A percentile compares a stretch with the other conserved stretches of the same genome.
phyloP scores from a whole-genome alignment of 225 moss, liverwort and hornwort genomes.

The Polytrichum commune region DNA sequence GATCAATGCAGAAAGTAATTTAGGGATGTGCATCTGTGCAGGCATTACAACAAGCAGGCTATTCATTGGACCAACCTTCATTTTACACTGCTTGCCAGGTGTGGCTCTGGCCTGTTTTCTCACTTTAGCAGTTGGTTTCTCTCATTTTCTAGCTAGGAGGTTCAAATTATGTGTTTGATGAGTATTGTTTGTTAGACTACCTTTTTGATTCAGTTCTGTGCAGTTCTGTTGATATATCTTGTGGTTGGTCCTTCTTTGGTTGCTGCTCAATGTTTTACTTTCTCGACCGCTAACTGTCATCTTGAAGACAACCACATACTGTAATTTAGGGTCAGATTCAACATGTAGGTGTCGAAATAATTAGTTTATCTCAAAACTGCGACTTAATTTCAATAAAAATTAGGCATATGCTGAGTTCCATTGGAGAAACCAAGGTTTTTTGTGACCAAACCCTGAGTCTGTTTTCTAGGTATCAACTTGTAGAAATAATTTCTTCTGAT shows the following conservation, averaged over 20 bases:
- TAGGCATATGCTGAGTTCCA: too few species aligned
- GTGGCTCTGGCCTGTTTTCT: background rate
- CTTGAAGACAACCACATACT: background rate
- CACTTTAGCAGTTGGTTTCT: too few species aligned
- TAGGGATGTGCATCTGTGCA: constrained; percentile 27
- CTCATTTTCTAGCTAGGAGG: too few species aligned
- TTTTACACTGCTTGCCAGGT: constrained; percentile 90
- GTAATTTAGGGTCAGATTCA: background rate
- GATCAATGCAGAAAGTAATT: background rate
- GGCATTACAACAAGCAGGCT: constrained; percentile 75
- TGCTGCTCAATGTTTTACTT: too few species aligned
- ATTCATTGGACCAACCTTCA: constrained; percentile 68
- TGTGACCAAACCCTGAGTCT: too few species aligned
- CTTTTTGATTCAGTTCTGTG: too few species aligned
- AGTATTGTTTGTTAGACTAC: too few species aligned
- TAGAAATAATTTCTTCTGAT: background rate
- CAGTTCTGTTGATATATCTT: too few species aligned
- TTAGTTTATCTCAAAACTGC: background rate
- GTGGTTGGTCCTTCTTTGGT: too few species aligned
- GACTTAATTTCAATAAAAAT: too few species aligned
- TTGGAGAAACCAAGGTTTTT: too few species aligned
- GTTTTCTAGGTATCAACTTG: background rate
- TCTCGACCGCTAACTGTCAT: background rate
- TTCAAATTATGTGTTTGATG: too few species aligned
- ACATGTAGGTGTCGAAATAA: background rate